A percentile compares a stretch with the other conserved stretches of the same genome.
These are phyloP conservation scores for Neospora caninum DNA, from an alignment of 169 alveolate species.

Conservation along the genomic window DNA sequence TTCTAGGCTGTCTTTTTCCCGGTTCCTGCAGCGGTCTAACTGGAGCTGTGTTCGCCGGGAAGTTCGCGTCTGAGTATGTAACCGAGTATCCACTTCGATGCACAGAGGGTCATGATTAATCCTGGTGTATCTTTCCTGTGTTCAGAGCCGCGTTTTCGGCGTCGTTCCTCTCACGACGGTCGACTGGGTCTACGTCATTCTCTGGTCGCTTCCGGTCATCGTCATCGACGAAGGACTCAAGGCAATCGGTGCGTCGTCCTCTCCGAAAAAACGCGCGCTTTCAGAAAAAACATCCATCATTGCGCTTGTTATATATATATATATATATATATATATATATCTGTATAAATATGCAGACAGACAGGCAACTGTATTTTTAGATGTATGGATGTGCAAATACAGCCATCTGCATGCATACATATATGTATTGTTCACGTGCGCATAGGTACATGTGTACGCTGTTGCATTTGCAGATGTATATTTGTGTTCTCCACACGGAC, in stretches of 20 bases:
- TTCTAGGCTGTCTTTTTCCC: no score
- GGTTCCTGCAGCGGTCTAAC: neutral
- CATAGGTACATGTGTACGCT: no score
- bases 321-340: neutral
- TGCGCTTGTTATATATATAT: neutral
- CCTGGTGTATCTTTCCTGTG: neutral
- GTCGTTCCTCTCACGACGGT: conserved; percentile 89
- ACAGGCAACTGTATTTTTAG: no score
- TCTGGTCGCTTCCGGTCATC: conserved; percentile 97
- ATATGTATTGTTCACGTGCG: no score
- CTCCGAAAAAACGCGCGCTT: no score
- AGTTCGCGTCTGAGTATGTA: neutral
- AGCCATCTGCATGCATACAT: no score
- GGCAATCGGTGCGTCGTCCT: conserved; percentile 81
- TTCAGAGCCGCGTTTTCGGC: conserved; percentile 85
- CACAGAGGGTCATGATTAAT: neutral
- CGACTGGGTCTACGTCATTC: conserved; percentile 96
- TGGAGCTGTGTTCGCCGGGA: neutral
- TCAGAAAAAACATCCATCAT: neutral
- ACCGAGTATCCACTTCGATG: no score
- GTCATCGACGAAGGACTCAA: conserved; percentile 96
- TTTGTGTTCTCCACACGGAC: no score
- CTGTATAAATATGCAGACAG: neutral
- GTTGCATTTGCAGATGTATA: no score
- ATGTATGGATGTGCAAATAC: no score